Evolutionary conservation across 306 rosid genomes (phyloP), one percentile per base, ranked within the genome.

Genomic region (Lathyrus aphaca): DNA sequence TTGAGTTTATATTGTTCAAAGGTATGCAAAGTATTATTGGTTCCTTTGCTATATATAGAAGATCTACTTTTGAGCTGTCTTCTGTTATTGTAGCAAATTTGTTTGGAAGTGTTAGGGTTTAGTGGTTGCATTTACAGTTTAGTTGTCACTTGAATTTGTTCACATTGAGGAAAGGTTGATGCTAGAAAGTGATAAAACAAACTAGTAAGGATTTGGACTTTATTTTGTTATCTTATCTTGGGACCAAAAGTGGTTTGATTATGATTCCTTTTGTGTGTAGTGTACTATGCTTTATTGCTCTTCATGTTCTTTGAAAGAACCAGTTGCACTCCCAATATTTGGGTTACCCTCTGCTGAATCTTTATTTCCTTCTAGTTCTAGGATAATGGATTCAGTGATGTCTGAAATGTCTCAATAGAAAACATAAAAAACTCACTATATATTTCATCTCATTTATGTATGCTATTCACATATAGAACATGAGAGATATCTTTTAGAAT

Each of bases 191-290:
- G 72, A 80, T 42, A 14, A 64, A 1, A 66, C 7, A 43, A 68
- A 61, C 63, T 40, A 35, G n/a, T 12, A 56, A 76, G 30, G 19
- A 66, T 51, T 63, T 63, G 81, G 76, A 76, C 66, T 44, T 59
- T 17, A 78, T 25, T 61, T 70, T 79, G 19, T 77, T 67, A 30
- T 83, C 86, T 83, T 68, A 79, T 83, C 79, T 66, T 29, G 64
- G 12, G 38, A 42, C 71, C 58, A 63, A 81, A 82, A 82, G 84
- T 43, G 43, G 60, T 50, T 14, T 27, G 63, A 56, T 56, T 55
- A 27, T 49, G 49, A 40, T 66, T 67, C 74, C 65, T 53, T 65
- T 63, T 54, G 48, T 53, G 56, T 45, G 68, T 51, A 42, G n/a
- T 42, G n/a, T 10, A 10, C 2, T 3, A 14, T 16, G 7, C 45